These are phyloP conservation scores for Hymenoscyphus occultus DNA, from an alignment of 2,329 filamentous ascomycete species.

Conservation along the genomic window DNA sequence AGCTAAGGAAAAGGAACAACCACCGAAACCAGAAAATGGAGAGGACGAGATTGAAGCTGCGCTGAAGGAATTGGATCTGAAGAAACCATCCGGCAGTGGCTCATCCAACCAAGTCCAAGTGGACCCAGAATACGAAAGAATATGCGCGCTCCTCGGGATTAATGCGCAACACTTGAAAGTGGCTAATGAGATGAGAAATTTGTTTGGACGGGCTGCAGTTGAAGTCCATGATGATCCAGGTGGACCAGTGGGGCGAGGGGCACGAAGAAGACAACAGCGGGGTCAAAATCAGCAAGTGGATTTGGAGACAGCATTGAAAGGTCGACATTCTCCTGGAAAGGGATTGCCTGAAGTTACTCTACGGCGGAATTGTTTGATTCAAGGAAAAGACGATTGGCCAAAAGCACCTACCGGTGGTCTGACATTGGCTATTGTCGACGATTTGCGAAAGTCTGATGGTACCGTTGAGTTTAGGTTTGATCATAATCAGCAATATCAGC, in stretches of 20 bases:
- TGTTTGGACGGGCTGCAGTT: conserved; percentile 64
- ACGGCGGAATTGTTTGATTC: conserved; percentile 65
- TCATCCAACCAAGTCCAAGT: conserved; percentile 20
- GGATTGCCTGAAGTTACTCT: conserved; percentile 57
- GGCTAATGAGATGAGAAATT: conserved; percentile 82
- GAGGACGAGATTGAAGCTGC: conserved; percentile 67
- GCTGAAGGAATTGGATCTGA: conserved; percentile 55
- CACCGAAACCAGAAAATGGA: conserved; percentile 30
- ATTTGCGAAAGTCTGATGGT: conserved; percentile 46
- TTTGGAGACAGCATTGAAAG: conserved; percentile 36
- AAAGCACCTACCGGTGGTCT: conserved; percentile 71
- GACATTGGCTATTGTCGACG: conserved; percentile 66
- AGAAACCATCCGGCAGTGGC: conserved; percentile 25
- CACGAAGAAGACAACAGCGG: conserved; percentile 37
- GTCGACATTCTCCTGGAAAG: conserved; percentile 49
- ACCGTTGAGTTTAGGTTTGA: conserved; percentile 73
- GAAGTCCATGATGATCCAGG: conserved; percentile 52
- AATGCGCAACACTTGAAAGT: conserved; percentile 77
- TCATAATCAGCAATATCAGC: conserved; percentile 72
- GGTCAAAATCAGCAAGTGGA: conserved; percentile 44
- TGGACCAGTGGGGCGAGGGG: conserved; percentile 37
- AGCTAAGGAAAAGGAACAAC: conserved; percentile 36
- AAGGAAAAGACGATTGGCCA: conserved; percentile 71
- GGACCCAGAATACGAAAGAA: conserved; percentile 43
- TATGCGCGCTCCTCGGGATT: conserved; percentile 55